Evolutionary conservation across 1,284 basidiomycete genomes (phyloP), one percentile per base, ranked within the genome.

Genomic region (Microbotryum saponariae): DNA sequence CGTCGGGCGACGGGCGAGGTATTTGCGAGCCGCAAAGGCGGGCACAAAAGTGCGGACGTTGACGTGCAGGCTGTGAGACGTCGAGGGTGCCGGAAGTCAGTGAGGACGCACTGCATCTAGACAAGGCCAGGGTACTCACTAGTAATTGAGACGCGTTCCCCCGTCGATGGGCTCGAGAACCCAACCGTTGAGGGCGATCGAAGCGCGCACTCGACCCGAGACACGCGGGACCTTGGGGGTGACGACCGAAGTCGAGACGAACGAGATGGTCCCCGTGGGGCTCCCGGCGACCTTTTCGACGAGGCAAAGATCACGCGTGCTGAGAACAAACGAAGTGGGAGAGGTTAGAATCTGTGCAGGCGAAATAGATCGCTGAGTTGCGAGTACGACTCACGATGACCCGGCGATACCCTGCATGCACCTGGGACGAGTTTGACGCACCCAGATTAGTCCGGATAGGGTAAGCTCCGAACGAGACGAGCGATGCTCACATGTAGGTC

Each of bases 221-320:
- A 73, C 69, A 4, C 61, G 59, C 4, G 71, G 71, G 27, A 73
- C 66, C 27, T 66, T 65, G 33, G 67, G 64, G 2, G 69, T 68
- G 42, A 67, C 69, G 53, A 73, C 64, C n/a, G 71, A 73, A 20
- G 71, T 71, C 42, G 71, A 65, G 33, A 61, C 68, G 60, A 73
- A 73, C 48, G 55, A 70, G 58, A 73, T 70, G n/a, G 69, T 64
- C 31, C 71, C 70, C 25, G 70, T 64, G 6, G 61, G 54, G 16
- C 61, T 59, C 4, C 62, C 69, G 18, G 65, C 63, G 4, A 71
- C 70, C 51, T 70, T 64, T 56, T 73, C 71, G n/a, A 73, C 69
- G 50, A 73, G 67, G 1, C 69, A 67, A 23, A 73, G 58, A 49
- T 73, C 71, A 16, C 71, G 67, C 5, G 70, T 69, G n/a, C 67